Evolutionary conservation across 2,329 filamentous ascomycete species (phyloP).

Genomic region (Aspergillus fumigatiaffinis): DNA sequence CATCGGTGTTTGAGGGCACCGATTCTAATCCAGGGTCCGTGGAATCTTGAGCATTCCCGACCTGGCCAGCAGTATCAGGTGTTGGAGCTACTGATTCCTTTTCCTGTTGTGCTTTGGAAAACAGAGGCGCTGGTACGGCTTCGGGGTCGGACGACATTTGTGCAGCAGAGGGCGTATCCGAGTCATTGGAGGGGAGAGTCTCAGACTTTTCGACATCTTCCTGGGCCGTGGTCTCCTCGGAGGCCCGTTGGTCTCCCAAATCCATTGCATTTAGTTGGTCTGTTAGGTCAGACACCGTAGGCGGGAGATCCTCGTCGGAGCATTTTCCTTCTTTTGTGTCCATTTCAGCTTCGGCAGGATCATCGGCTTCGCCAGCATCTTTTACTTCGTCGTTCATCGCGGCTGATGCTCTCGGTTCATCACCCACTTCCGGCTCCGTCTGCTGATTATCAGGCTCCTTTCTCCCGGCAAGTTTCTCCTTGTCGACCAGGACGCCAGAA

Average conservation of each 20-base stretch:
- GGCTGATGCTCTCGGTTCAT: constrained; percentile 13
- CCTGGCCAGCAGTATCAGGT: constrained; percentile 17
- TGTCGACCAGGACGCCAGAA: constrained; percentile 67
- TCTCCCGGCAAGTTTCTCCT: constrained; percentile 65
- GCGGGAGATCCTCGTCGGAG: constrained; percentile 36
- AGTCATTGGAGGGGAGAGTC: constrained; percentile 2
- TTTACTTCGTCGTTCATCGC: constrained; percentile 39
- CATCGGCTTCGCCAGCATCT: constrained; percentile 65
- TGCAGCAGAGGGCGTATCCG: constrained; percentile 9
- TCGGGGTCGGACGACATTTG: constrained; percentile 56
- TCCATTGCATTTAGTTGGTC: constrained; percentile 56
- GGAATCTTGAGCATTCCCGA: constrained; percentile 11
- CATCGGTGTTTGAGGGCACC: constrained; percentile 15
- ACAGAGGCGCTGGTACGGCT: constrained; percentile 66
- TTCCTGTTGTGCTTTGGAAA: constrained; percentile 44
- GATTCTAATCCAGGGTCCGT: constrained; percentile 16
- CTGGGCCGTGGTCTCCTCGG: constrained; percentile 27
- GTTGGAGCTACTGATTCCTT: constrained; percentile 17
- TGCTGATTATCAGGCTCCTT: constrained; percentile 34
- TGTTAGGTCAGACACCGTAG: constrained; percentile 52
- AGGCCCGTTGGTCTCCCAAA: constrained; percentile 56
- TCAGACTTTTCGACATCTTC: background rate
- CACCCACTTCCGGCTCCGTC: constrained; percentile 17
- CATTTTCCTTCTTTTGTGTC: constrained; percentile 11
- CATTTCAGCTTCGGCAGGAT: constrained; percentile 54